A percentile compares a stretch with the other conserved stretches of the same genome.
Conservation (phyloP, 2,329 filamentous ascomycete genomes). For the Phaeophleospora eucalypticola region DNA sequence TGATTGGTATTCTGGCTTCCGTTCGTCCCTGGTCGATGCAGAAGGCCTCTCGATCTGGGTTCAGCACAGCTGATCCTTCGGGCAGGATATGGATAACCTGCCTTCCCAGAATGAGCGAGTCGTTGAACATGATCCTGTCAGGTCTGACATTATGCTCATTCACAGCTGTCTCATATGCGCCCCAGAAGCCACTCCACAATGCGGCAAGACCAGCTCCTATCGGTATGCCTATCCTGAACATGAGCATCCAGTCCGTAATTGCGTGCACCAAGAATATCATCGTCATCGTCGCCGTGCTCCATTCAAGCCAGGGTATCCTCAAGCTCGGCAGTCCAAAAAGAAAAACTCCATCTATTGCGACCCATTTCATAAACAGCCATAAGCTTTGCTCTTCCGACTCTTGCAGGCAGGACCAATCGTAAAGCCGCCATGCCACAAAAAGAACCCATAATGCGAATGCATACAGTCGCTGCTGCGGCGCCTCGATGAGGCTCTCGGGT, state of each 20-base stretch:
- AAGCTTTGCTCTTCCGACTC: slow-evolving; percentile 84
- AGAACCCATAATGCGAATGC: slow-evolving; percentile 72
- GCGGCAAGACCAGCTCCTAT: slow-evolving; percentile 68
- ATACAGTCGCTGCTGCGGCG: slow-evolving; percentile 85
- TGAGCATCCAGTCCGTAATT: slow-evolving; percentile 74
- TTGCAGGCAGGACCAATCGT: slow-evolving; percentile 75
- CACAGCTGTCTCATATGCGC: slow-evolving; percentile 78
- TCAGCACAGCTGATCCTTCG: slow-evolving; percentile 84
- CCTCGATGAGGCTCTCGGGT: slow-evolving; percentile 76
- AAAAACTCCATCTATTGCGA: slow-evolving; percentile 77
- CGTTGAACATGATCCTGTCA: slow-evolving; percentile 81
- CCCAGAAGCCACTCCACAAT: slow-evolving; percentile 77
- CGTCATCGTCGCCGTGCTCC: slow-evolving; percentile 70
- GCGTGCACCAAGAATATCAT: slow-evolving; percentile 68
- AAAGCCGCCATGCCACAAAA: slow-evolving; percentile 77
- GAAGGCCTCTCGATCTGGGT: slow-evolving; percentile 74
- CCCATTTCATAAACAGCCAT: slow-evolving; percentile 91
- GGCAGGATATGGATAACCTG: slow-evolving; percentile 97
- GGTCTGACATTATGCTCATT: slow-evolving; percentile 92
- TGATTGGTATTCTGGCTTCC: slow-evolving; percentile 69
- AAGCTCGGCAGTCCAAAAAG: slow-evolving; percentile 82
- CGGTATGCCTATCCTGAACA: slow-evolving; percentile 84
- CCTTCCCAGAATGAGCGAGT: slow-evolving; percentile 88
- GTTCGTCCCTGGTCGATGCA: slow-evolving; percentile 67
- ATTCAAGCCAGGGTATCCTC: slow-evolving; percentile 94